phyloP scores from a whole-genome alignment of 2,329 filamentous ascomycete species.

The Bipolaris victoriae region DNA sequence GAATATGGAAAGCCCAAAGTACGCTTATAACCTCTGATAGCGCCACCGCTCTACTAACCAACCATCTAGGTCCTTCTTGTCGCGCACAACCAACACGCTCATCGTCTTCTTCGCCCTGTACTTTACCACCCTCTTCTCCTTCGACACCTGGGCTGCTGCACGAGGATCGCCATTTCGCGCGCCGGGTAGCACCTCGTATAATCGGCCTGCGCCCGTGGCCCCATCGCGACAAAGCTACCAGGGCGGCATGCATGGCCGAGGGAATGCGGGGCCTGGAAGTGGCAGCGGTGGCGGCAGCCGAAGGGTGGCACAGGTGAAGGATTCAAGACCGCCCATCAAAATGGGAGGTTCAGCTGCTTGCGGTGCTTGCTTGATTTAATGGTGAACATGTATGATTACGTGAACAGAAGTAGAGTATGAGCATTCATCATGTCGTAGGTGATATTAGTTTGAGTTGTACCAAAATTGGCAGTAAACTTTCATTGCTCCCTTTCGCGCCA shows the following conservation, averaged over 20 bases:
- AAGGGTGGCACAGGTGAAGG: slow-evolving; percentile 29
- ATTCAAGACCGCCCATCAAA: slow-evolving; percentile 37
- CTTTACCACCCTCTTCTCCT: slow-evolving; percentile 48
- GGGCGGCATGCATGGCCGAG: slow-evolving; percentile 38
- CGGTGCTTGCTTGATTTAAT: slow-evolving; percentile 39
- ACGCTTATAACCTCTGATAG: not conserved
- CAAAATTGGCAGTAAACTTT: slow-evolving; percentile 7
- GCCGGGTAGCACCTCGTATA: slow-evolving; percentile 27
- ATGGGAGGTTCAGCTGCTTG: slow-evolving; percentile 36
- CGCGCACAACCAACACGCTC: slow-evolving; percentile 28
- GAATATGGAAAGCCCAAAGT: slow-evolving; percentile 14
- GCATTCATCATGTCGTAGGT: not conserved
- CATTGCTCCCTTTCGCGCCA: slow-evolving; percentile 32
- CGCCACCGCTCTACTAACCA: too few species aligned
- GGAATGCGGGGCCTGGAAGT: slow-evolving; percentile 27
- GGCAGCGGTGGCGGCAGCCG: slow-evolving; percentile 17
- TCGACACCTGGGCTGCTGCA: slow-evolving; percentile 47
- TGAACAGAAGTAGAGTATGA: not conserved
- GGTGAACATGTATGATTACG: not conserved
- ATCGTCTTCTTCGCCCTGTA: slow-evolving; percentile 48
- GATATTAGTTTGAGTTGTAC: not conserved
- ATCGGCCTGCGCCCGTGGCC: slow-evolving; percentile 29
- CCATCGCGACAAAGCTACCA: slow-evolving; percentile 38
- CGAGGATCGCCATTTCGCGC: slow-evolving; percentile 41
- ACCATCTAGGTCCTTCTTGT: slow-evolving; percentile 5